Evolutionary conservation across 2,329 filamentous ascomycete genomes (phyloP).

Genomic region (Sporothrix pallida): DNA sequence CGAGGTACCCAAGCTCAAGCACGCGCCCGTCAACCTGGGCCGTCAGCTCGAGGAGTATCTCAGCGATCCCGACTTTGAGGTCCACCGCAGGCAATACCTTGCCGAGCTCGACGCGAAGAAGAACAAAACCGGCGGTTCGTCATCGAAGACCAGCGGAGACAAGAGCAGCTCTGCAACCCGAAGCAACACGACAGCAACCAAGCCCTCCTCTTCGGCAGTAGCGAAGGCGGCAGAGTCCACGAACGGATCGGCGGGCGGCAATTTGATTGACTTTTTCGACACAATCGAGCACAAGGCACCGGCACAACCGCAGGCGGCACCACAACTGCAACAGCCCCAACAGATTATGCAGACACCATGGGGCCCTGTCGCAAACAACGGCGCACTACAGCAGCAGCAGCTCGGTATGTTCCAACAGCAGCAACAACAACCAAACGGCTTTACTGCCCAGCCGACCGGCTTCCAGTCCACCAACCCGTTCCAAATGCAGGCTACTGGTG

Average conservation of each 20-base stretch:
- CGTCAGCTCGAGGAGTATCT: constrained; percentile 93
- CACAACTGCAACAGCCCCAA: constrained; percentile 31
- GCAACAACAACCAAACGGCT: constrained; percentile 41
- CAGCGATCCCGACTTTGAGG: constrained; percentile 91
- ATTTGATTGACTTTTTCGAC: constrained; percentile 93
- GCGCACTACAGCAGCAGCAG: constrained; percentile 42
- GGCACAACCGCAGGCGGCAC: constrained; percentile 56
- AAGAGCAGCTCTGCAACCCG: constrained; percentile 1
- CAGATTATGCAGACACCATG: constrained; percentile 46
- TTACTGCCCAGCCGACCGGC: constrained; percentile 49
- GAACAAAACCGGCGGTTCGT: constrained; percentile 49
- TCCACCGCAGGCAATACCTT: constrained; percentile 89
- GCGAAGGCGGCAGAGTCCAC: constrained; percentile 54
- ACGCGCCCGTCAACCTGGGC: constrained; percentile 90
- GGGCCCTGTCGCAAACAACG: constrained; percentile 42
- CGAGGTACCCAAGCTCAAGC: constrained; percentile 95
- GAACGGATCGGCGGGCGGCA: constrained; percentile 69
- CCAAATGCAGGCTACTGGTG: constrained; percentile 47
- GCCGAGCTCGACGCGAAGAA: constrained; percentile 79
- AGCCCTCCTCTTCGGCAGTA: constrained; percentile 40
- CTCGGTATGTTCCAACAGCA: constrained; percentile 49
- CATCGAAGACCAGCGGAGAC: constrained; percentile 42
- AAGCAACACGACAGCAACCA: constrained; percentile 49
- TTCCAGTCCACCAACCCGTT: constrained; percentile 53
- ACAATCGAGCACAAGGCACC: constrained; percentile 87